Evolutionary conservation across 257 asterid genomes (phyloP).

Genomic region (Anisodus tanguticus): DNA sequence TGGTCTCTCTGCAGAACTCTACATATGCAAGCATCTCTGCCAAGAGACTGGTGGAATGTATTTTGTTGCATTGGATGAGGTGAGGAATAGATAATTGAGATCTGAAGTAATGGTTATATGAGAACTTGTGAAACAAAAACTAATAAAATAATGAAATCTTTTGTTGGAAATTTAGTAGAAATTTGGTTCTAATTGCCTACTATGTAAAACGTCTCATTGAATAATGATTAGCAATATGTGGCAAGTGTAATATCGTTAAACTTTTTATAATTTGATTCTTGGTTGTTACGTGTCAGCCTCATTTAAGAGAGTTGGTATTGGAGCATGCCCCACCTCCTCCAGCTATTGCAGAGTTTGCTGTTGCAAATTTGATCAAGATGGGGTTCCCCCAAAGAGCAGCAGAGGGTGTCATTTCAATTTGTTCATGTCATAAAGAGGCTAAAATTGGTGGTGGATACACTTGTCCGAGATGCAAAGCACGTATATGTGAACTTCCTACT

Average conservation of each 20-base stretch:
- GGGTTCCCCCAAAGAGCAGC: constrained; percentile 99
- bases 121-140: neutral
- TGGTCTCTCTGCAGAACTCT: constrained; percentile 92
- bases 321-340: constrained; percentile 99
- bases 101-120: neutral
- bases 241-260: neutral
- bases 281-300: constrained; percentile 55
- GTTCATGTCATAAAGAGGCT: constrained; percentile 94
- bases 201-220: neutral
- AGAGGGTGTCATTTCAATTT: constrained; percentile 85
- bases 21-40: constrained; percentile 84
- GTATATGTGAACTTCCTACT: constrained; percentile 88
- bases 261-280: neutral
- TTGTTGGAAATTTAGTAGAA: neutral
- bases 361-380: constrained; percentile 92
- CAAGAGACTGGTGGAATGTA: constrained; percentile 96
- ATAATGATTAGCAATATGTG: constrained; percentile 4
- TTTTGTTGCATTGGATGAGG: constrained; percentile 88
- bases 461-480: constrained; percentile 98
- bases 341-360: constrained; percentile 95
- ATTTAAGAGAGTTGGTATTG: constrained; percentile 79
- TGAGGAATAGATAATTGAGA: constrained; percentile 41
- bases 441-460: constrained; percentile 95
- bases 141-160: neutral
- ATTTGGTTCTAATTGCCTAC: neutral